Evolutionary conservation across 177 flowering plant species (phyloP), one percentile per base, ranked within the genome.

Genomic region (Vitis hybrid): DNA sequence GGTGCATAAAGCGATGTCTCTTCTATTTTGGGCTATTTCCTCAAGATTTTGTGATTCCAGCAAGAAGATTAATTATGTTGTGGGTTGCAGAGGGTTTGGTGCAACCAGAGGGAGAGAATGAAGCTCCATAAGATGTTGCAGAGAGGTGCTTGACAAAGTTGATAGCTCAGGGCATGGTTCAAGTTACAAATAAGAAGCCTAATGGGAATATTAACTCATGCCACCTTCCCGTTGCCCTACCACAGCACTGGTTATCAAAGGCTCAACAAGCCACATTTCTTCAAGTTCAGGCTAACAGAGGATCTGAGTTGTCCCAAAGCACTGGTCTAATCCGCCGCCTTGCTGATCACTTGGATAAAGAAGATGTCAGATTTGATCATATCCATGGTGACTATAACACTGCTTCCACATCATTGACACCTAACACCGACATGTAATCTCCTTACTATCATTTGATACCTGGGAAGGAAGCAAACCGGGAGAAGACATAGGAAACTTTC

Each of bases 381-480:
- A 32, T 32, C 41, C 41, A 20, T 20, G 21, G 21, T 20, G 21
- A 20, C 21, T 20, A 20, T 1, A 20, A 20, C 21, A 20, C 21
- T 20, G 21, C 21, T 20, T 20, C 21, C 21, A 0, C 21, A 20
- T 20, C 21, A 20, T 20, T 20, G 21, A 20, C 21, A 20, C 21
- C 21, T 20, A 20, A 20, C 1, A 20, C 21, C 1, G 1, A 20
- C 21, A 20, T 20, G 21, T 20, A 20, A 20, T 20, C 21, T 20
- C 21, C 21, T 20, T 20, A 20, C 21, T 20, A 20, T 20, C 21
- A 20, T 20, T 20, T 20, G 21, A 20, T 20, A 20, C 21, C 1
- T 1, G 21, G 10, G 71, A 74, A 50, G 72, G 68, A 63, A 53
- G 32, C 2, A 56, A 62, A 49, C 72, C 72, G 8, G 67, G 58